phyloP scores from a whole-genome alignment of 331 rosid genomes.

The Quercus tomentella region DNA sequence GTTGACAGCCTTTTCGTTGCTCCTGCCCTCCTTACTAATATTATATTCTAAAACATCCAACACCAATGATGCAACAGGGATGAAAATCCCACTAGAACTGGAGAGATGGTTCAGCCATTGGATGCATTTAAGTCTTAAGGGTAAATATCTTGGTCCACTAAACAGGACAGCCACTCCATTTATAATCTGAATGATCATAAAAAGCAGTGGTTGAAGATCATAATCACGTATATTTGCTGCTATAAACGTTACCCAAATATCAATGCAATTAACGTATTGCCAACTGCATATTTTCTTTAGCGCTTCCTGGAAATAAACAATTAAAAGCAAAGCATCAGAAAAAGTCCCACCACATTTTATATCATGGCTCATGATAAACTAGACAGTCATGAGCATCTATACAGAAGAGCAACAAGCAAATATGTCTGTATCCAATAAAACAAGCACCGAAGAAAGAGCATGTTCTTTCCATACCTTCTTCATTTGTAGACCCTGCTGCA shows the following conservation, averaged over 20 bases:
- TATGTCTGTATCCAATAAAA: not conserved
- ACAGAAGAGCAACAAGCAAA: not conserved
- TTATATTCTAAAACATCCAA: slow-evolving; percentile 74
- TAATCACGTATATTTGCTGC: slow-evolving; percentile 48
- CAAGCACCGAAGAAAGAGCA: slow-evolving; percentile 1
- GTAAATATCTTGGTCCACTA: slow-evolving; percentile 94
- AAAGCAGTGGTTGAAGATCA: slow-evolving; percentile 73
- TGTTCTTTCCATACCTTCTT: slow-evolving; percentile 50
- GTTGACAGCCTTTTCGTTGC: slow-evolving; percentile 48
- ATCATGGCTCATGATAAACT: not conserved
- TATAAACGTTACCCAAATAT: slow-evolving; percentile 74
- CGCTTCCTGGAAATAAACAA: slow-evolving; percentile 62
- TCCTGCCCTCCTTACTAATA: slow-evolving; percentile 57
- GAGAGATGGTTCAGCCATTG: slow-evolving; percentile 85
- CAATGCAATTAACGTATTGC: slow-evolving; percentile 75
- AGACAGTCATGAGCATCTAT: not conserved
- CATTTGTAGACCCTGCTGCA: slow-evolving; percentile 62
- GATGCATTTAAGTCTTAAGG: slow-evolving; percentile 78
- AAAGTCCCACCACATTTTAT: not conserved
- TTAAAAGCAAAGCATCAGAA: slow-evolving; percentile 25
- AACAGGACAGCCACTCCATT: slow-evolving; percentile 75
- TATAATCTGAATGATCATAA: slow-evolving; percentile 61
- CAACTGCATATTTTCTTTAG: slow-evolving; percentile 71
- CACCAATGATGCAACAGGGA: slow-evolving; percentile 73
- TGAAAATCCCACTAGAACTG: slow-evolving; percentile 72